Conservation (phyloP, 2,329 filamentous ascomycete genomes). For the Lasiodiplodia hormozganensis region DNA sequence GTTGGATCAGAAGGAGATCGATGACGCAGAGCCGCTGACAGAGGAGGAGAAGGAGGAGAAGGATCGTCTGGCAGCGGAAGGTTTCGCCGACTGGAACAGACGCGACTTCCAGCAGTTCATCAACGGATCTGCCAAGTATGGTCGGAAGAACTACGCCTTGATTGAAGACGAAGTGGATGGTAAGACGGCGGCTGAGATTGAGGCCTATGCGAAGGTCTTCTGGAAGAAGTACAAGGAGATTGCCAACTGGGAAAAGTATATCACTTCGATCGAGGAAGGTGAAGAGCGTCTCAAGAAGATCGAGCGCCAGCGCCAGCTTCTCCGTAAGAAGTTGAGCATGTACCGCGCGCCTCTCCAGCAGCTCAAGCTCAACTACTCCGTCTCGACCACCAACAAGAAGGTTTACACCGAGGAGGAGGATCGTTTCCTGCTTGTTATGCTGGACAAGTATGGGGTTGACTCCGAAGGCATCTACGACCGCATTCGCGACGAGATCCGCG, state of each 20-base stretch:
- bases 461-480: constrained; percentile 88
- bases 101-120: constrained; percentile 98
- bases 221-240: constrained; percentile 96
- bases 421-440: constrained; percentile 88
- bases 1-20: constrained; percentile 88
- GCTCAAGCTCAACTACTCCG: constrained; percentile 98
- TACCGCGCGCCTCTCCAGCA: constrained; percentile 98
- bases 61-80: constrained; percentile 77
- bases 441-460: constrained; percentile 92
- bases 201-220: constrained; percentile 91
- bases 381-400: constrained; percentile 99
- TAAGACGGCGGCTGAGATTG: constrained; percentile 85
- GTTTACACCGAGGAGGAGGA: constrained; percentile 99
- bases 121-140: constrained; percentile 92
- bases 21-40: constrained; percentile 85
- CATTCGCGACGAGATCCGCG: constrained; percentile 96
- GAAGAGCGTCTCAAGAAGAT: constrained; percentile 89
- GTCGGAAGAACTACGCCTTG: constrained; percentile 80
- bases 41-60: constrained; percentile 92
- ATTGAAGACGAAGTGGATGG: constrained; percentile 92
- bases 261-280: constrained; percentile 88
- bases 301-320: constrained; percentile 89
- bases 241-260: constrained; percentile 84
- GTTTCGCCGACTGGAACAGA: constrained; percentile 94
- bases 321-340: constrained; percentile 93